These are phyloP conservation scores for Boletus reticulatus DNA, from an alignment of 768 basidiomycete species.

Conservation along the genomic window DNA sequence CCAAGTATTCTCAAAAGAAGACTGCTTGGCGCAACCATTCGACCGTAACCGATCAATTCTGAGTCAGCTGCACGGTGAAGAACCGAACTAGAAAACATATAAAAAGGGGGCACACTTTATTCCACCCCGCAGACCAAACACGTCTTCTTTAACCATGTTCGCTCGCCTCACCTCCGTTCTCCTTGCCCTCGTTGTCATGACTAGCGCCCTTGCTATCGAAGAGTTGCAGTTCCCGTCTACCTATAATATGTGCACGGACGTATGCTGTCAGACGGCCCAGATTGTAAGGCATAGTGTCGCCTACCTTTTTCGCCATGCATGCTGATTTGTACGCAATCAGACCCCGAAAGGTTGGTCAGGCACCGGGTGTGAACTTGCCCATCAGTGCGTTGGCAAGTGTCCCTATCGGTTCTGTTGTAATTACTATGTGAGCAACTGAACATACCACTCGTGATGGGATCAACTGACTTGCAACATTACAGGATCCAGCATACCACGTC, in stretches of 20 bases:
- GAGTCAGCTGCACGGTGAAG: too few species aligned
- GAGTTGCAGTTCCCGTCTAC: too few species aligned
- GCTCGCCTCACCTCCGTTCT: background rate
- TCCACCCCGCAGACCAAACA: background rate
- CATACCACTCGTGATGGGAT: too few species aligned
- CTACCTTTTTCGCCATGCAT: background rate
- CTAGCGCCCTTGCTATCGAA: background rate
- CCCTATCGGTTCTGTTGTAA: background rate
- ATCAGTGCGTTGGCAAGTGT: background rate
- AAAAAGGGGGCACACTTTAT: background rate
- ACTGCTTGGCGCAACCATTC: too few species aligned
- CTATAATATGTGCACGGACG: background rate
- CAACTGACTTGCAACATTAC: too few species aligned
- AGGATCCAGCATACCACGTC: too few species aligned
- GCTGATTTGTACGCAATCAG: background rate
- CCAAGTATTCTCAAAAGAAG: too few species aligned
- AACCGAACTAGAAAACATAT: background rate
- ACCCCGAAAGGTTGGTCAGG: background rate
- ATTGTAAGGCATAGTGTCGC: background rate
- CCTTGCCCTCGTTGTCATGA: background rate
- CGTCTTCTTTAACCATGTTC: background rate
- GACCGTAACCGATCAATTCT: too few species aligned
- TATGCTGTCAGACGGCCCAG: background rate
- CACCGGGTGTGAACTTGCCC: background rate
- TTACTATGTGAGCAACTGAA: background rate